Conservation (phyloP, 768 basidiomycete genomes). For the Amanita thiersii region DNA sequence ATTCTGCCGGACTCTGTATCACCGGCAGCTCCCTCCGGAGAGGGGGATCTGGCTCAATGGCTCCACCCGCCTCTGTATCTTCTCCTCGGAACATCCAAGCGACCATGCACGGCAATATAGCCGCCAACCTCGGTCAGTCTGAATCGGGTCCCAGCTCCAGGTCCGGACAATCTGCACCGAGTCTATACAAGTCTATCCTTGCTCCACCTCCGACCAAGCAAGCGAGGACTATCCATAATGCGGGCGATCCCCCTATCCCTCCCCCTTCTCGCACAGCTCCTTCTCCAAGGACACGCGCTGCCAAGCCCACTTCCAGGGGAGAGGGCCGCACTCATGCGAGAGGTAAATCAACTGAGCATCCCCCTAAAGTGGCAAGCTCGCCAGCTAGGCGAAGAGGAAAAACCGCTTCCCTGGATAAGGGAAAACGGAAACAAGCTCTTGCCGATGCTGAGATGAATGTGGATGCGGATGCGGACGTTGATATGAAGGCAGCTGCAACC, state of each 20-base stretch:
- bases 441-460: conserved; percentile 30
- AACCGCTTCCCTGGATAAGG: conserved; percentile 31
- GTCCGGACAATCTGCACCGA: conserved; percentile 39
- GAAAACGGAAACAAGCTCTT: conserved; percentile 37
- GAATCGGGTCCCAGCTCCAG: conserved; percentile 25
- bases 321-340: conserved; percentile 23
- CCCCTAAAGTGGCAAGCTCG: conserved; percentile 22
- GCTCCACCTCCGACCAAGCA: conserved; percentile 71
- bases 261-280: conserved; percentile 39
- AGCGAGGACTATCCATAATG: conserved; percentile 74
- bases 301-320: conserved; percentile 31
- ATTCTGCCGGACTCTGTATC: conserved; percentile 23
- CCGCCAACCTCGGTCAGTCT: conserved; percentile 22
- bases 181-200: conserved; percentile 66
- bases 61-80: conserved; percentile 32
- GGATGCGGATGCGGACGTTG: conserved; percentile 50
- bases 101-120: conserved; percentile 22
- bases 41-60: conserved; percentile 37
- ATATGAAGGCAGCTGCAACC: conserved; percentile 80
- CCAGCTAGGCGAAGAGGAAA: conserved; percentile 37
- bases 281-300: conserved; percentile 33
- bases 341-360: conserved; percentile 22
- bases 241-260: conserved; percentile 57
- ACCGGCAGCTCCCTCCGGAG: conserved; percentile 22
- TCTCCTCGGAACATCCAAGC: conserved; percentile 38